These are phyloP conservation scores for Tetratostichococcus sp. DNA, from an alignment of 139 green algal species.

Conservation along the genomic window DNA sequence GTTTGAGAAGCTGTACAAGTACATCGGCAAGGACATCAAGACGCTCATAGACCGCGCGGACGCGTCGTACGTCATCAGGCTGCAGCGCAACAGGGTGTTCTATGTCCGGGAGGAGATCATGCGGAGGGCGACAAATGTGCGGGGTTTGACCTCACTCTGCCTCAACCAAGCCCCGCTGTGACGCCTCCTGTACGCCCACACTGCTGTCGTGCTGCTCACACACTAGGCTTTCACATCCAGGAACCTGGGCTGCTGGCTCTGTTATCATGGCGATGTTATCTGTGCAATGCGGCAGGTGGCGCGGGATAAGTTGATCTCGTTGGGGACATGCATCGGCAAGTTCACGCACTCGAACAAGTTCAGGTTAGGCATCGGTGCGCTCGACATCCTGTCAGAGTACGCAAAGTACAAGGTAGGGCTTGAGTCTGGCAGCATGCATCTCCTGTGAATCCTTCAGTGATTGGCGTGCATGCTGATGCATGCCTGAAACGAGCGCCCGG, in stretches of 20 bases:
- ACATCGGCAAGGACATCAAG: slow-evolving; percentile 96
- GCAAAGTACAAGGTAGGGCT: slow-evolving; percentile 92
- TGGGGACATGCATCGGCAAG: slow-evolving; percentile 94
- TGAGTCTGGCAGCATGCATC: no score
- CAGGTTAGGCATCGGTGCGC: slow-evolving; percentile 78
- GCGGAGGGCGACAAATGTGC: slow-evolving; percentile 82
- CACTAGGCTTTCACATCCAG: no score
- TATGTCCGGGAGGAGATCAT: slow-evolving; percentile 94
- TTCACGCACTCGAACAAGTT: slow-evolving; percentile 97
- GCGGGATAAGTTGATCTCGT: slow-evolving; percentile 81
- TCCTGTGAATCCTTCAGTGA: no score
- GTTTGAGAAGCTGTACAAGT: slow-evolving; percentile 99
- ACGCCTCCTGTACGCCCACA: no score
- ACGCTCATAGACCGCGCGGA: slow-evolving; percentile 77
- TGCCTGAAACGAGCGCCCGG: slow-evolving; percentile 1
- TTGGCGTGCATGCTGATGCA: no score
- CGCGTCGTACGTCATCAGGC: slow-evolving; percentile 80
- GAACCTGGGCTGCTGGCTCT: no score
- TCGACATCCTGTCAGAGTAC: slow-evolving; percentile 87
- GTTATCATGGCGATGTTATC: no score
- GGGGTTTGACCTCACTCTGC: no score
- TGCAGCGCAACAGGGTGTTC: slow-evolving; percentile 94
- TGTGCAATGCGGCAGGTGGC: slow-evolving; percentile 52
- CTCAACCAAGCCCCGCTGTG: neutral
- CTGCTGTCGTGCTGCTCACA: no score